These are phyloP conservation scores for Nitzschia putrida DNA, from an alignment of 108 stramenopile species.

Conservation along the genomic window DNA sequence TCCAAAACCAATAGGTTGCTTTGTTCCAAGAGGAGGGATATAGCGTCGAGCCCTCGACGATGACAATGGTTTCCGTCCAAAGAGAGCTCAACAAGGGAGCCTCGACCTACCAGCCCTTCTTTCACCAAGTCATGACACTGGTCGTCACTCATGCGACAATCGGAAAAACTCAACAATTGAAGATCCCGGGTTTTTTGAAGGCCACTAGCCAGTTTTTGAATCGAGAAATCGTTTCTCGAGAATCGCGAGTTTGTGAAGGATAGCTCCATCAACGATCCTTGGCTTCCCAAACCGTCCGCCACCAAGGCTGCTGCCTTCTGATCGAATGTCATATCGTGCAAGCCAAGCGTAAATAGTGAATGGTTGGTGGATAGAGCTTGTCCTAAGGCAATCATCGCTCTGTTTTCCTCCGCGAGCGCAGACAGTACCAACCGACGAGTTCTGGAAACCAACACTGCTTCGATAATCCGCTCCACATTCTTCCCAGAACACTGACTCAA, in stretches of 20 bases:
- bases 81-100: conserved; percentile 11
- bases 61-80: conserved; percentile 19
- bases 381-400: neutral
- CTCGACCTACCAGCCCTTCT: neutral
- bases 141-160: conserved; percentile 11
- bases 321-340: conserved; percentile 8
- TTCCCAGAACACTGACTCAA: conserved; percentile 3
- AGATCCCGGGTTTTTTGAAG: neutral
- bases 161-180: conserved; percentile 8
- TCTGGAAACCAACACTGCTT: conserved; percentile 1
- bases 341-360: conserved; percentile 3
- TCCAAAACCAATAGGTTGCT: conserved; percentile 15
- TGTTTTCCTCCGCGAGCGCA: neutral
- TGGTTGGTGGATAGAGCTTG: neutral
- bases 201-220: neutral
- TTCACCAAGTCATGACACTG: conserved; percentile 12
- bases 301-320: neutral
- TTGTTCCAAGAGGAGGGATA: neutral
- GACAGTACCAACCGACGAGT: conserved; percentile 1
- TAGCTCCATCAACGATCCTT: conserved; percentile 6
- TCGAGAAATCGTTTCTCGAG: neutral
- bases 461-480: conserved; percentile 2
- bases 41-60: neutral
- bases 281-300: neutral
- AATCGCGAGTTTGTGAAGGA: conserved; percentile 7